These are phyloP conservation scores for Marvania coccoides DNA, from an alignment of 139 green algal genomes.

Conservation along the genomic window DNA sequence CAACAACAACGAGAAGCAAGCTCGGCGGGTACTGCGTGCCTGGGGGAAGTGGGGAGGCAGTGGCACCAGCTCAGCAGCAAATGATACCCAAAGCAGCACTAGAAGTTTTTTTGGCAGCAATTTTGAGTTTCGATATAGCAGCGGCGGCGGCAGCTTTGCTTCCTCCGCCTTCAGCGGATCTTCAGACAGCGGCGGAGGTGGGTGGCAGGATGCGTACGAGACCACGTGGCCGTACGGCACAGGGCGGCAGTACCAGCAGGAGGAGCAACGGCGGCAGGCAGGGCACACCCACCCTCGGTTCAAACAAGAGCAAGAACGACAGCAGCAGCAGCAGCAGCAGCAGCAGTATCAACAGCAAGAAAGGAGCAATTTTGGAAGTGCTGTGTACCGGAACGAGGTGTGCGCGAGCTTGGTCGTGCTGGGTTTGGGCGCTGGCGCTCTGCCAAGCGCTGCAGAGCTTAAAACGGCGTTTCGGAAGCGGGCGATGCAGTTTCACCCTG, in stretches of 20 bases:
- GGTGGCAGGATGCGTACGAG: neutral
- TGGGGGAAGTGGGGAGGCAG: no score
- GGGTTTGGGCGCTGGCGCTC: neutral
- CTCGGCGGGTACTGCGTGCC: no score
- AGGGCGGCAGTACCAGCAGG: no score
- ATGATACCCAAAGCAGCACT: no score
- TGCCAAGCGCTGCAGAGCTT: neutral
- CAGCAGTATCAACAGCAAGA: neutral
- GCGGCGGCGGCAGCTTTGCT: neutral
- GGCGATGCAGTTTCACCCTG: slow-evolving; percentile 10
- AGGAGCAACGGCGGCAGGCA: neutral
- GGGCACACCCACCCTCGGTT: neutral
- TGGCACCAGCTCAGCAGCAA: no score
- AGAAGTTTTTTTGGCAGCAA: no score
- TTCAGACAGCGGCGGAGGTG: neutral
- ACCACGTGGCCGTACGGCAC: no score
- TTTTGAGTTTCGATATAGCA: no score
- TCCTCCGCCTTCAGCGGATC: neutral
- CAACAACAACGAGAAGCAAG: no score
- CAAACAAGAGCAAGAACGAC: no score
- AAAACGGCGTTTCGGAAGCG: neutral
- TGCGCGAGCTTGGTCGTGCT: neutral
- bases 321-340: no score
- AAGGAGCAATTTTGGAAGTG: neutral
- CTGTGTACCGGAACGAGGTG: neutral